phyloP scores from a whole-genome alignment of 768 basidiomycete genomes.

The Fibroporia radiculosa region DNA sequence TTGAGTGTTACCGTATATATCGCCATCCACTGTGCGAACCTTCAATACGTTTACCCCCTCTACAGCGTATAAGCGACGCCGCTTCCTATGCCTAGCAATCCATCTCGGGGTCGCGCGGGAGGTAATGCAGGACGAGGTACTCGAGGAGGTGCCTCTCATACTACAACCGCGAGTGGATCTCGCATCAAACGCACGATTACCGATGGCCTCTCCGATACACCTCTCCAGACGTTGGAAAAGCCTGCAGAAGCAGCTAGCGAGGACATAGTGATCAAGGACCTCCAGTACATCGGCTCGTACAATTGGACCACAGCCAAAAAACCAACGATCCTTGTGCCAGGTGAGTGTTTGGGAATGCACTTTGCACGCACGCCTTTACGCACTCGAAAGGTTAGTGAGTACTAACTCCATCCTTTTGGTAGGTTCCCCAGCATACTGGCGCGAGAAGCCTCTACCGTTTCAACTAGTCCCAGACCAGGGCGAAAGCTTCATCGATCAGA shows the following conservation, averaged over 20 bases:
- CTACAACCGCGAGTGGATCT: no score
- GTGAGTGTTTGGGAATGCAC: conserved; percentile 18
- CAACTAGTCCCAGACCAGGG: conserved; percentile 49
- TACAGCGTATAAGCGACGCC: no score
- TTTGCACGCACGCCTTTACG: no score
- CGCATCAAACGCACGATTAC: no score
- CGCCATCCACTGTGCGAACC: no score
- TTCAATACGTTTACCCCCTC: no score
- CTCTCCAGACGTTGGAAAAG: conserved; percentile 2
- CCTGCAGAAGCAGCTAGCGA: conserved; percentile 2
- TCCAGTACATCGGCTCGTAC: conserved; percentile 44
- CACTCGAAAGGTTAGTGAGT: no score
- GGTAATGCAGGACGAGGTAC: no score
- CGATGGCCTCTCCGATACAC: conserved; percentile 4
- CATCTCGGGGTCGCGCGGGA: no score
- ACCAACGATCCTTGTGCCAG: conserved; percentile 48
- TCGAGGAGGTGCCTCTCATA: no score
- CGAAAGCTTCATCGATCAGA: conserved; percentile 45
- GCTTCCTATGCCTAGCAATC: no score
- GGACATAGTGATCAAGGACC: conserved; percentile 19
- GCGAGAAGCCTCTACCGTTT: conserved; percentile 36
- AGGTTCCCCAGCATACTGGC: conserved; percentile 61
- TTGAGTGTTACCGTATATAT: no score
- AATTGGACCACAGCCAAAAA: conserved; percentile 37
- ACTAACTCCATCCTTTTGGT: not conserved